Conservation (phyloP, 2,329 filamentous ascomycete genomes). For the Fusarium coffeatum region DNA sequence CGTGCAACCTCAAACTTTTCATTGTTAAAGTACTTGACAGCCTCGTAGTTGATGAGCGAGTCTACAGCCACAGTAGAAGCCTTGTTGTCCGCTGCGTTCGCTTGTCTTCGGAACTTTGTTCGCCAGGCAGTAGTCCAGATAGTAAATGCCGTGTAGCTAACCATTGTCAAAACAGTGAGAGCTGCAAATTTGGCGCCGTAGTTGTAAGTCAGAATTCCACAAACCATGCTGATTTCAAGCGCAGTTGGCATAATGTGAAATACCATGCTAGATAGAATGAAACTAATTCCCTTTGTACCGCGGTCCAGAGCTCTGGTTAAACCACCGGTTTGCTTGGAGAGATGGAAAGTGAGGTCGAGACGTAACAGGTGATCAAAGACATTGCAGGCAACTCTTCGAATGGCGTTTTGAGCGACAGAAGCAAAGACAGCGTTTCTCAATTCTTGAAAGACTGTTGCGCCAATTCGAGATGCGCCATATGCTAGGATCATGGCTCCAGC, state of each 20-base stretch:
- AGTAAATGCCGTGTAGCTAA: slow-evolving; percentile 94
- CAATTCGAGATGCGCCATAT: slow-evolving; percentile 89
- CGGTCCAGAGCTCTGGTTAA: slow-evolving; percentile 94
- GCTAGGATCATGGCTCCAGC: slow-evolving; percentile 94
- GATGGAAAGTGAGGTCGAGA: slow-evolving; percentile 92
- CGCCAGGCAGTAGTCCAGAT: slow-evolving; percentile 97
- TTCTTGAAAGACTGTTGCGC: slow-evolving; percentile 91
- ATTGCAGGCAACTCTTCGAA: slow-evolving; percentile 87
- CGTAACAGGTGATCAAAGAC: slow-evolving; percentile 91
- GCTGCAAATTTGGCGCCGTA: slow-evolving; percentile 92
- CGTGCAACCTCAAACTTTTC: slow-evolving; percentile 92
- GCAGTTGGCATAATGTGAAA: slow-evolving; percentile 96
- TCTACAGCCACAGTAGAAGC: slow-evolving; percentile 96
- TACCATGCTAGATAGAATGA: slow-evolving; percentile 96
- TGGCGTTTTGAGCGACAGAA: slow-evolving; percentile 96
- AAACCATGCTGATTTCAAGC: slow-evolving; percentile 94
- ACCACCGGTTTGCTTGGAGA: slow-evolving; percentile 93
- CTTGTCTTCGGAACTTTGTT: slow-evolving; percentile 93
- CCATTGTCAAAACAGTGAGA: slow-evolving; percentile 91
- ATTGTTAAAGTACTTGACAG: slow-evolving; percentile 99
- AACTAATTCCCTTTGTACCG: slow-evolving; percentile 98
- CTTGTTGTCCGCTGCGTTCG: slow-evolving; percentile 95
- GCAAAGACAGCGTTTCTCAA: slow-evolving; percentile 96
- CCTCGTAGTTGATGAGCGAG: slow-evolving; percentile 98
- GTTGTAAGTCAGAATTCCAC: slow-evolving; percentile 95